Conservation (phyloP, 371 early-diverging fungal genomes). For the Astathelohania contejeani region DNA sequence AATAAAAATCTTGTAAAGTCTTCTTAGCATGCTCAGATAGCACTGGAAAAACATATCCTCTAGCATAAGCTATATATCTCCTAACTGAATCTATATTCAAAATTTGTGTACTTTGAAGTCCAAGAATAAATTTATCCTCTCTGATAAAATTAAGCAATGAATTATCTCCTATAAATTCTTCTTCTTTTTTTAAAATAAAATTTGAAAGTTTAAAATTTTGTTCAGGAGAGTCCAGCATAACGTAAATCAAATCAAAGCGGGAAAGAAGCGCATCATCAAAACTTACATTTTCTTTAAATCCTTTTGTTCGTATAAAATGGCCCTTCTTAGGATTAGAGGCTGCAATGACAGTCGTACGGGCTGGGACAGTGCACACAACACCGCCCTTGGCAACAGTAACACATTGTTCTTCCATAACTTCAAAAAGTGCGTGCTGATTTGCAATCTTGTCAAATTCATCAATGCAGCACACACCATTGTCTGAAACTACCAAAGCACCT, state of each 20-base stretch:
- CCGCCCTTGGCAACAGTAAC: constrained; percentile 51
- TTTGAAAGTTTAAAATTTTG: constrained; percentile 10
- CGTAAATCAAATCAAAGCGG: constrained; percentile 48
- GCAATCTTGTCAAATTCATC: constrained; percentile 59
- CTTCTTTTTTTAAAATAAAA: neutral
- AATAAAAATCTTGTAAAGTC: constrained; percentile 27
- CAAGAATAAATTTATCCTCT: neutral
- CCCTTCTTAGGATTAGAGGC: constrained; percentile 50
- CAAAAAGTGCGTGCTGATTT: constrained; percentile 44
- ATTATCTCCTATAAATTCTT: neutral
- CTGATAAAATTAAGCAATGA: neutral
- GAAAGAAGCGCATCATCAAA: constrained; percentile 39
- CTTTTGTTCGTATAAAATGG: constrained; percentile 34
- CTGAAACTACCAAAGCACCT: constrained; percentile 55
- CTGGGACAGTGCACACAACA: constrained; percentile 45
- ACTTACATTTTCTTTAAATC: constrained; percentile 37
- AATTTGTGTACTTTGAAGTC: constrained; percentile 3
- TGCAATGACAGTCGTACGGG: constrained; percentile 43
- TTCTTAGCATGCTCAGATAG: constrained; percentile 40
- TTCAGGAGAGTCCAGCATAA: constrained; percentile 43
- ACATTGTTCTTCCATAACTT: constrained; percentile 48
- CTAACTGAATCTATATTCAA: constrained; percentile 12
- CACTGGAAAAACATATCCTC: constrained; percentile 36
- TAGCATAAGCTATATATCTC: constrained; percentile 48
- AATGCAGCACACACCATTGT: constrained; percentile 56